Evolutionary conservation across 202 grass and related monocot species (phyloP), one percentile per base, ranked within the genome.

Genomic region (Schoenoplectus tabernaemontani): DNA sequence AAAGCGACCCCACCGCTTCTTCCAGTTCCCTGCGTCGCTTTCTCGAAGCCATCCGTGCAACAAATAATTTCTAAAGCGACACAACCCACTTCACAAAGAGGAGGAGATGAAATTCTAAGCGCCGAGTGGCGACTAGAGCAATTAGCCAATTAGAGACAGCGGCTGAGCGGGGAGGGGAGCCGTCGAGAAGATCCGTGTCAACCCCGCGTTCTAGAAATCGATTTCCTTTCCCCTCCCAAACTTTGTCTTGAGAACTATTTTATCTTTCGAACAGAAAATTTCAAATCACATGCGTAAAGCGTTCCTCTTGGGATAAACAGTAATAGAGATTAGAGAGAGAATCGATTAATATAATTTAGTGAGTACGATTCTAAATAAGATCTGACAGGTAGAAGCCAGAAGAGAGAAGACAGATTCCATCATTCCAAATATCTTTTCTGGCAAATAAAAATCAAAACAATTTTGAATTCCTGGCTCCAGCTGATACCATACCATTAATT

Each of bases 401-500:
- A 32, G 22, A 16, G 60, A 64, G 15, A 64, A 26, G 22, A 17
- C 44, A 79, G 48, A 77, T 54, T 54, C 28, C 48, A 76, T 13
- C 32, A n/a, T 66, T 23, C 36, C 5, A 43, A 80, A 75, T 53
- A 51, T 41, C 59, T 60, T 80, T 80, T 64, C 54, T 1, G 12
- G 7, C 70, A n/a, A n/a, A n/a, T n/a, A n/a, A n/a, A 74, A 7
- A 51, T 30, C 17, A 56, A 59, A 78, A 32, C 33, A 23, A 60
- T 20, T 64, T 64, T 46, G 30, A 80, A 63, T 51, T 80, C 78
- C 78, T 80, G 78, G 41, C 57, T 80, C 78, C 78, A 61, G 38
- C 59, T 32, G 22, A 64, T 80, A 44, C 60, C n/a, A n/a, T n/a
- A n/a, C n/a, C 1, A 44, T 47, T 65, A 3, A 61, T 80, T 80